A percentile compares a stretch with the other conserved stretches of the same genome.
These are phyloP conservation scores for Elongisporangium anandrum DNA, from an alignment of 352 stramenopile genomes.

Conservation along the genomic window DNA sequence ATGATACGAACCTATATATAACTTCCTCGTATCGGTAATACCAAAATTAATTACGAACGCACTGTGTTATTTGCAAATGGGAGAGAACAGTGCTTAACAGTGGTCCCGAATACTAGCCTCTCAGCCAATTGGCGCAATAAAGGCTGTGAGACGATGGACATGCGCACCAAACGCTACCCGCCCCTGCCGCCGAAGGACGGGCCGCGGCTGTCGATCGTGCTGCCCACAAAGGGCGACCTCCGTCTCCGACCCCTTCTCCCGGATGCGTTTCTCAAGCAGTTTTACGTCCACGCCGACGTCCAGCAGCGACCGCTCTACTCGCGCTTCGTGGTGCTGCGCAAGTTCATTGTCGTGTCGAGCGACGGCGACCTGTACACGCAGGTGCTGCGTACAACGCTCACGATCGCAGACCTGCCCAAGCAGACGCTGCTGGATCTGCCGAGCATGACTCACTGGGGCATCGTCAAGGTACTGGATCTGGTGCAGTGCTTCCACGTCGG, in stretches of 20 bases:
- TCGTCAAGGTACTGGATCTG: slow-evolving; percentile 69
- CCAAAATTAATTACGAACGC: neutral
- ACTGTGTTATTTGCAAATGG: neutral
- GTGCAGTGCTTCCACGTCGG: slow-evolving; percentile 44
- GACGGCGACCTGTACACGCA: slow-evolving; percentile 66
- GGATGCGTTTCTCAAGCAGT: slow-evolving; percentile 30
- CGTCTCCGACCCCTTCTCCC: slow-evolving; percentile 47
- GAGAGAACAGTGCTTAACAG: neutral
- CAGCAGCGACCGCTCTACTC: slow-evolving; percentile 39
- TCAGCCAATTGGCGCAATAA: neutral
- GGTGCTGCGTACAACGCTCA: slow-evolving; percentile 23
- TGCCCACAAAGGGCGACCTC: slow-evolving; percentile 54
- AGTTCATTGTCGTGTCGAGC: slow-evolving; percentile 74
- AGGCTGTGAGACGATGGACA: slow-evolving; percentile 26
- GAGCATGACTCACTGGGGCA: slow-evolving; percentile 36
- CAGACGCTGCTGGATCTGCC: slow-evolving; percentile 52
- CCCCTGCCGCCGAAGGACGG: slow-evolving; percentile 33
- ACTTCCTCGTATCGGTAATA: too few species aligned
- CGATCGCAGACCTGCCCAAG: slow-evolving; percentile 32
- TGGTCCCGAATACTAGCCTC: neutral
- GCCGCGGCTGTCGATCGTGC: slow-evolving; percentile 33
- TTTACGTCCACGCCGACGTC: slow-evolving; percentile 51
- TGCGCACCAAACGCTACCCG: slow-evolving; percentile 64
- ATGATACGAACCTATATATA: too few species aligned
- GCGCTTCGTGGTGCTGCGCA: slow-evolving; percentile 52